Evolutionary conservation across 2,329 filamentous ascomycete species (phyloP).

Genomic region (Stagonosporopsis tanaceti): DNA sequence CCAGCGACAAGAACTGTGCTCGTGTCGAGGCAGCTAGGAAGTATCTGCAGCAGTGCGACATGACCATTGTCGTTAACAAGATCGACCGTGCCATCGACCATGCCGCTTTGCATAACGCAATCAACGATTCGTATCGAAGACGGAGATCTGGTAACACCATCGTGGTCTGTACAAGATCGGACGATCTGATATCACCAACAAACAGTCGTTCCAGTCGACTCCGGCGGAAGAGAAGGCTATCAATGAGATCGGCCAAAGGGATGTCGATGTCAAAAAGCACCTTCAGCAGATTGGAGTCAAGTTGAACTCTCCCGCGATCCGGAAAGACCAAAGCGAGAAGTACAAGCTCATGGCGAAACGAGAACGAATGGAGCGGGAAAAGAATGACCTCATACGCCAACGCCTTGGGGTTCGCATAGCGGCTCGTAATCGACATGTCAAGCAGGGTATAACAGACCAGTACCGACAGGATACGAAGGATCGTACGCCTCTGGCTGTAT

Average conservation of each 20-base stretch:
- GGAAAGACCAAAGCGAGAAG: neutral
- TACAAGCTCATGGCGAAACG: conserved; percentile 9
- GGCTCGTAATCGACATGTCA: conserved; percentile 23
- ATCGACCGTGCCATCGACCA: conserved; percentile 26
- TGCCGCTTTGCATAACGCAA: conserved; percentile 15
- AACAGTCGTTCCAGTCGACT: conserved; percentile 5
- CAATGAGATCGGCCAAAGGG: conserved; percentile 1
- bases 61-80: conserved; percentile 29
- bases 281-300: neutral
- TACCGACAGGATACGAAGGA: conserved; percentile 25
- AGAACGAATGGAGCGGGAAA: conserved; percentile 3
- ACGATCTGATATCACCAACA: conserved; percentile 20
- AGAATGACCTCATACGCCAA: neutral
- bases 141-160: conserved; percentile 28
- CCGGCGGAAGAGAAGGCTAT: conserved; percentile 9
- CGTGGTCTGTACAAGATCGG: conserved; percentile 28
- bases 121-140: conserved; percentile 25
- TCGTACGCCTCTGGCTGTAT: conserved; percentile 15
- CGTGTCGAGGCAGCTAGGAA: conserved; percentile 19
- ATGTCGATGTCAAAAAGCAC: neutral
- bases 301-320: neutral
- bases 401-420: conserved; percentile 7
- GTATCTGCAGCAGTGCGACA: conserved; percentile 29
- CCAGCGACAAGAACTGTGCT: conserved; percentile 22
- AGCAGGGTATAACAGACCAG: conserved; percentile 5